Evolutionary conservation across 2,329 filamentous ascomycete genomes (phyloP).

Genomic region (Curvularia lunata): DNA sequence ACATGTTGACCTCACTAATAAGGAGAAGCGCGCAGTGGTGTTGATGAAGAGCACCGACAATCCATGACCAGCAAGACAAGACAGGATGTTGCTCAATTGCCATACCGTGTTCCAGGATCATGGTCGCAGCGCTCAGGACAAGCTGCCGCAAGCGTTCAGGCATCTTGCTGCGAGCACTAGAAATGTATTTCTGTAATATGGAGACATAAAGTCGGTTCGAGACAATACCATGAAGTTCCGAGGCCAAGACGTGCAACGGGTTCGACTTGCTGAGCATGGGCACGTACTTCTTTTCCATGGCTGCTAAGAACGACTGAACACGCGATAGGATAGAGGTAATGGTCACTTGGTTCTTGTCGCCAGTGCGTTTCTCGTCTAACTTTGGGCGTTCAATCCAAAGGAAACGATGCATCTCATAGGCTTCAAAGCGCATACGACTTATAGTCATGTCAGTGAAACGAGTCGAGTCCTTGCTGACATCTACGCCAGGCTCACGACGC

Average conservation of each 20-base stretch:
- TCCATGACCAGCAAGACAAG: slow-evolving; percentile 71
- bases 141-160: slow-evolving; percentile 69
- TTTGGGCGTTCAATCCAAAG: slow-evolving; percentile 73
- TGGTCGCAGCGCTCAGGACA: slow-evolving; percentile 66
- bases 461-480: slow-evolving; percentile 56
- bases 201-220: slow-evolving; percentile 69
- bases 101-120: slow-evolving; percentile 62
- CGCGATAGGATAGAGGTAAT: slow-evolving; percentile 70
- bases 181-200: slow-evolving; percentile 72
- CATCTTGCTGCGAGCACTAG: slow-evolving; percentile 56
- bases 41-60: slow-evolving; percentile 72
- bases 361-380: slow-evolving; percentile 57
- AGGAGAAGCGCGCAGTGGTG: slow-evolving; percentile 74
- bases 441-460: slow-evolving; percentile 73
- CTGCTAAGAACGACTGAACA: slow-evolving; percentile 70
- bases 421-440: slow-evolving; percentile 72
- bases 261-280: slow-evolving; percentile 66
- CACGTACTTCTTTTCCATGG: slow-evolving; percentile 70
- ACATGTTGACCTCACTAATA: slow-evolving; percentile 69
- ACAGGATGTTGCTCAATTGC: slow-evolving; percentile 60
- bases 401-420: slow-evolving; percentile 73
- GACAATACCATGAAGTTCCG: slow-evolving; percentile 69
- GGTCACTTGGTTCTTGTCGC: slow-evolving; percentile 32
- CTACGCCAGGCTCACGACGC: slow-evolving; percentile 37
- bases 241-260: slow-evolving; percentile 68